Base-by-base conservation (phyloP, 805 yeast species). In the Debaryomyces hansenii region DNA sequence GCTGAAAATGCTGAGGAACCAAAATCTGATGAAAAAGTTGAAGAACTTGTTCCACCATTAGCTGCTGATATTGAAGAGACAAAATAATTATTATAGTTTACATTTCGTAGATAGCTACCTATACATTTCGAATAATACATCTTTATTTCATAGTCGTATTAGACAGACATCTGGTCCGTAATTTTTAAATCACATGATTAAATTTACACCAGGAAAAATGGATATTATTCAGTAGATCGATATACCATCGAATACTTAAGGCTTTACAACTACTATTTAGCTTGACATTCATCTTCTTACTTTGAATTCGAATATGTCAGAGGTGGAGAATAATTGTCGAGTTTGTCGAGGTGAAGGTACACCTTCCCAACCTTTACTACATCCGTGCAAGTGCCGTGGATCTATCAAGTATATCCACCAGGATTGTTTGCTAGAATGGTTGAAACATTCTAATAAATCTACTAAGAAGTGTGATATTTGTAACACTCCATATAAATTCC, bases 301-400 rank as follows among this genome's bases (percentile, higher is more conserved):
- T 24, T 16, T 24, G 5, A 24, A 24, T 7, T 24, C 27, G 40
- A 29, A 9, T 18, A 39, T 39, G 42, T 39, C 42, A 24, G 42
- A 39, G 15, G 34, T 46, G 31, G 85, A 77, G 48, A 76, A 73
- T 28, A 77, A 85, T 3, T 94, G 99, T 66, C 85, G 99, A 49
- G 91, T 94, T 39, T 94, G 99, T 62, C 85, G 97, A 43, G 92
- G 96, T 33, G 98, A 90, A 56, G 91, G 80, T n/a, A 81, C 94
- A 0, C 69, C 67, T 0, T 82, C 78, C 1, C 89, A 87, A 52
- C 97, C 97, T 3, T 71, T 94, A 39, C 85, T 79, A 52, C 91
- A 87, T 64, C 99, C 99, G 3, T 94, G 99, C 67, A 84, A 81
- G 58, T 94, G 99, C 67, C 77, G 90, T 44, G 99, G 99, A 1